These are phyloP conservation scores for Lolium multiflorum DNA, from an alignment of 176 grass and related monocot genomes.

Conservation along the genomic window DNA sequence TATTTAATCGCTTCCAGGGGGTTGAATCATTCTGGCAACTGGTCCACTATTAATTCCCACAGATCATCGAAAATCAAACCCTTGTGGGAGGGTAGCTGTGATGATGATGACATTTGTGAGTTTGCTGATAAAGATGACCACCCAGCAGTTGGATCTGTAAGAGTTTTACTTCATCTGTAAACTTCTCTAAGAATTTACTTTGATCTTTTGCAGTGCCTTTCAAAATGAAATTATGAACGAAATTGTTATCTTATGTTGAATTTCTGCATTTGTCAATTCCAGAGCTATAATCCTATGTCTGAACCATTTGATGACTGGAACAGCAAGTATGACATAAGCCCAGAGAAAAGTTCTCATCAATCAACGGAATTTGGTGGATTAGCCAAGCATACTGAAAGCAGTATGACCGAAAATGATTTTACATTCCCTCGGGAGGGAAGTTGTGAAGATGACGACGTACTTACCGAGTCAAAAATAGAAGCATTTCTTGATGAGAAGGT, in stretches of 20 bases:
- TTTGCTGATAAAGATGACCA: slow-evolving; percentile 69
- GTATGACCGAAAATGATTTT: slow-evolving; percentile 62
- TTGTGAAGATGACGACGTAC: slow-evolving; percentile 85
- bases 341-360: slow-evolving; percentile 49
- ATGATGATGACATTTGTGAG: slow-evolving; percentile 81
- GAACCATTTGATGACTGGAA: slow-evolving; percentile 88
- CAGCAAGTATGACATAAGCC: slow-evolving; percentile 66
- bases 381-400: slow-evolving; percentile 50
- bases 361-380: slow-evolving; percentile 58
- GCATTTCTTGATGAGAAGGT: slow-evolving; percentile 98
- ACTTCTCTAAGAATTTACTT: slow-evolving; percentile 39
- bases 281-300: slow-evolving; percentile 92
- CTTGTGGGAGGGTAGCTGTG: slow-evolving; percentile 67
- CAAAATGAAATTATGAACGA: slow-evolving; percentile 18
- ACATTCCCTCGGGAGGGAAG: slow-evolving; percentile 67
- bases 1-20: slow-evolving; percentile 45
- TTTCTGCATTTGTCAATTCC: slow-evolving; percentile 33
- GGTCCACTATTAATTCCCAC: slow-evolving; percentile 52
- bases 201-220: slow-evolving; percentile 35
- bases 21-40: slow-evolving; percentile 59
- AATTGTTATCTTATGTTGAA: slow-evolving; percentile 30
- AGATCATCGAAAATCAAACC: slow-evolving; percentile 58
- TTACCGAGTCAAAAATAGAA: slow-evolving; percentile 91
- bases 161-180: slow-evolving; percentile 43
- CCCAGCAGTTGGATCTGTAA: slow-evolving; percentile 77